Base-by-base conservation (phyloP, 192 early-diverging fungal genomes). In the Coemansia sp. region DNA sequence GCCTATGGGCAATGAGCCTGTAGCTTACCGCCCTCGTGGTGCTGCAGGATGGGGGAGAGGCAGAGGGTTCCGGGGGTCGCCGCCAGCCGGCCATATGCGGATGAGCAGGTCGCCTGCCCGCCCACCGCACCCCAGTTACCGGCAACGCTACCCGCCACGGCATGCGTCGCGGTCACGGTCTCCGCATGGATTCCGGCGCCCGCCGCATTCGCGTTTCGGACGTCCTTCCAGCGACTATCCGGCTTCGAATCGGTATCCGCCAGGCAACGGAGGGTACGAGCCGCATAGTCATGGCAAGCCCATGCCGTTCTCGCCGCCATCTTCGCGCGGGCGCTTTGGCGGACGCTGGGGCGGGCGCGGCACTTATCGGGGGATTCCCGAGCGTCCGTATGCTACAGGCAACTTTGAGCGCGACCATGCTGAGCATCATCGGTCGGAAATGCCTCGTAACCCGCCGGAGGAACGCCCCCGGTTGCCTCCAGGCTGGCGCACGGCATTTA, bases 401-500 rank as follows among this genome's bases (percentile, higher is more conserved):
- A 33, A 33, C 16, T 7, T 15, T 6, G 48, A 50, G 9, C 7
- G 30, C 3, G 14, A 31, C 15, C 13, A 50, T 18, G 40, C 15
- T 6, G 40, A 42, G n/a, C n/a, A n/a, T 13, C 28, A 15, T 15
- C 48, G 48, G 7, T 3, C 26, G 18, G 33, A 57, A 15, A 45
- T 39, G 31, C 58, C 64, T 14, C 64, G 61, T 19, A 18, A 19
- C 63, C 46, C 45, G 36, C 31, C 60, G 3, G 45, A 26, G 11
- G 48, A 18, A 15, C 14, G 36, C 38, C 62, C 39, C 15, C 50
- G 31, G 28, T 68, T 80, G 8, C 67, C 79, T 2, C 56, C 65
- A 11, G 71, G 72, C 6, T 80, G 79, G 79, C 60, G 54, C 23
- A 68, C 69, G 2, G 65, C 79, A 18, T 67, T 59, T 30, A 57